Evolutionary conservation across 345 rosid genomes (phyloP), one percentile per base, ranked within the genome.

Genomic region (Camelina neglecta): DNA sequence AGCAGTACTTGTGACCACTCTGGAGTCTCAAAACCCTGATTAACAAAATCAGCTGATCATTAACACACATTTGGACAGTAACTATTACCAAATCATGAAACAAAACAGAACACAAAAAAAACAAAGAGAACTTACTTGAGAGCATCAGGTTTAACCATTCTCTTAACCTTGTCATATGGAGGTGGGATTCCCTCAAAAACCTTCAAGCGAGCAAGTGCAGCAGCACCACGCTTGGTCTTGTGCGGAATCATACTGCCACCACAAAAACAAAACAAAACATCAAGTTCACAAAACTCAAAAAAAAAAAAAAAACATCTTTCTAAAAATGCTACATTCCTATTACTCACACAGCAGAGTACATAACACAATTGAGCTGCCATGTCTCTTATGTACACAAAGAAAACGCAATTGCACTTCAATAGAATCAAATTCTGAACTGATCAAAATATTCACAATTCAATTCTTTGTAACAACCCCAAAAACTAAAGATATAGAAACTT

Each of bases 71-170:
- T 2, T 59, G 44, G 13, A 8, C 31, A 42, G 24, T 71, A 8
- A 38, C 15, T 20, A 24, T 0, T 8, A 16, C 38, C 35, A 7
- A 10, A 38, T 53, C 45, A 35, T 38, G 18, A 3, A 10, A 31
- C 13, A 29, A 36, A 5, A 61, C n/a, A 29, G 21, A 39, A 15
- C 12, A 3, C 31, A 29, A 29, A 20, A 12, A 7, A 20, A 16
- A 13, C 58, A 20, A 42, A 54, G 16, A 16, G 6, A n/a, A 47
- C 86, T 66, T 51, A 88, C 89, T 88, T 84, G 29, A 88, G 88
- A 31, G 93, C 88, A 79, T 88, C 90, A 33, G 89, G 93, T 11
- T 87, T 81, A 31, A 90, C 90, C 91, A 88, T 90, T 71, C 89
- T 82, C 81, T 88, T 84, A 50, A 67, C 69, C 80, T 83, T 90